A percentile compares a stretch with the other conserved stretches of the same genome.
phyloP scores from a whole-genome alignment of 495 filamentous ascomycete species.

The Talaromyces liani region DNA sequence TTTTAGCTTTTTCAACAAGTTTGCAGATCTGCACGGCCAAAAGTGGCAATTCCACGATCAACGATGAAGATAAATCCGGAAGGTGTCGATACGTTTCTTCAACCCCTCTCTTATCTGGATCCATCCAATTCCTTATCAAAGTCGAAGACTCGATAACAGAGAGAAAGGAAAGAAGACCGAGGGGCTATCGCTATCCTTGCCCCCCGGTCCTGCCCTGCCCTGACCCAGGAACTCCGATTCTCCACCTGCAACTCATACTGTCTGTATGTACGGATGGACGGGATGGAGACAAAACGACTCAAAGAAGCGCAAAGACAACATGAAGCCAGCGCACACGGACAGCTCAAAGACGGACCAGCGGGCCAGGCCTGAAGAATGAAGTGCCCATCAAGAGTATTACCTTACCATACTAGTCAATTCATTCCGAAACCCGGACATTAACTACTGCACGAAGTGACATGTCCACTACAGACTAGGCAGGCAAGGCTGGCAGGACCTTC shows the following conservation, averaged over 20 bases:
- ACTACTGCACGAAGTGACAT: not conserved
- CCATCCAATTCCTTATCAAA: not conserved
- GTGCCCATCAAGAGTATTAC: not conserved
- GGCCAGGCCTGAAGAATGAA: not conserved
- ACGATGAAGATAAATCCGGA: not conserved
- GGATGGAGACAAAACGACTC: too few relatives aligned
- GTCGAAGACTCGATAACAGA: too few relatives aligned
- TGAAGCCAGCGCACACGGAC: too few relatives aligned
- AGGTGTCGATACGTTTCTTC: not conserved
- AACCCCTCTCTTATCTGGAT: not conserved
- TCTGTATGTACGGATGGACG: not conserved
- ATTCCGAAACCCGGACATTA: not conserved
- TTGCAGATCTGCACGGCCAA: not conserved
- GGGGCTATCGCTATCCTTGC: not conserved
- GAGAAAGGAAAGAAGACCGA: not conserved
- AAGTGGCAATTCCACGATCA: not conserved
- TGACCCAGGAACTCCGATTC: not conserved
- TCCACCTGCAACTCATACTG: not conserved
- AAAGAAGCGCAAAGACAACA: not conserved
- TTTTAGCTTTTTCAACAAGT: not conserved
- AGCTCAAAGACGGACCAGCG: not conserved
- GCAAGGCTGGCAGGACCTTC: not conserved
- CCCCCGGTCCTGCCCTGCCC: too few relatives aligned
- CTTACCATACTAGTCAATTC: not conserved
- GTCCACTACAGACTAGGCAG: not conserved